Base-by-base conservation (phyloP, 352 stramenopile genomes). In the Globisporangium acanthophoron region DNA sequence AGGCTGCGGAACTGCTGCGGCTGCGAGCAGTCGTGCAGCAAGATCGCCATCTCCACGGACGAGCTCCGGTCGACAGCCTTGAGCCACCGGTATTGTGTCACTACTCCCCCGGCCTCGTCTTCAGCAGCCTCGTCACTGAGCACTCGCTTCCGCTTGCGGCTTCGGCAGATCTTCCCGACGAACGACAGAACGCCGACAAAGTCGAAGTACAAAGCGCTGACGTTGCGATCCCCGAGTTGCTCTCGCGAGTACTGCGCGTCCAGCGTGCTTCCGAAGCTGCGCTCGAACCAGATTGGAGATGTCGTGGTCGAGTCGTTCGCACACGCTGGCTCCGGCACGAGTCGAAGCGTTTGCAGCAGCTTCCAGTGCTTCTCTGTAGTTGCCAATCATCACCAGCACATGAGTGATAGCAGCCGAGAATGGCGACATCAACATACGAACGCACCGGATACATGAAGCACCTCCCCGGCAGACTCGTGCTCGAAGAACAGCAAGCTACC, bases 11-110 rank as follows among this genome's bases (percentile, higher is more conserved):
- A 88, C 4, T 71, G 41, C 11, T 58, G 56, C 4, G 78, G 73
- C 35, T 85, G 70, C 1, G 78, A 85, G 49, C 65, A 76, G 16
- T 77, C 68, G 12, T 57, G 51, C 1, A 90, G 18, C 9, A 61
- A 66, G 33, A 88, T 62, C 18, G 83, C 63, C 15, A 88, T 59
- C 55, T 90, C 78, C 29, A 58, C 57, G 1, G 62, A 67, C 20
- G 72, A 81, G 47, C 62, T 80, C 27, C 49, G 45, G 41, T 90
- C 78, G n/a, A 90, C 84, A 44, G 72, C 61, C 54, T 88, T 88
- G 20, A 90, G 51, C 78, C 74, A 88, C 16, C 80, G 72, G 37
- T 69, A 88, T 29, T 70, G 60, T 6, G 53, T 71, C 35, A 69
- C 48, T 1, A 37, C 18, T 20, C 35, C 54, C 21, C 21, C 21